Evolutionary conservation across 2,329 filamentous ascomycete species (phyloP).

Genomic region (Sphaerulina vaccinii): DNA sequence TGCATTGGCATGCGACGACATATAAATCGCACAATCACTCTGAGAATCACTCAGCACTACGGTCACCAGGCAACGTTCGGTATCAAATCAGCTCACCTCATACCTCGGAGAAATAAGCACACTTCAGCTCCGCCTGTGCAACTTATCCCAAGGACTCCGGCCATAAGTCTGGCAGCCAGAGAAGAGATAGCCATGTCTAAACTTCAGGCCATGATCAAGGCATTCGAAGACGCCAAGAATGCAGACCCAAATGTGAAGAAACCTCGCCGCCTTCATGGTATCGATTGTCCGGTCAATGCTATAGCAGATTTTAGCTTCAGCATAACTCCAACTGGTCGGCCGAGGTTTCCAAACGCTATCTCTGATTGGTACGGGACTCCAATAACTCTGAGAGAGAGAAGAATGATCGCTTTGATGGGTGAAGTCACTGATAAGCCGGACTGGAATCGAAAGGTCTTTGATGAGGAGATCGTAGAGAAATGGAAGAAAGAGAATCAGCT

Average conservation of each 20-base stretch:
- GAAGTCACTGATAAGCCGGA: conserved; percentile 35
- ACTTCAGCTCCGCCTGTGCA: no score
- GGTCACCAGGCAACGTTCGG: no score
- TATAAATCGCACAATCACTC: neutral
- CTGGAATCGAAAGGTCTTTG: conserved; percentile 33
- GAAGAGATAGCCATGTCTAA: no score
- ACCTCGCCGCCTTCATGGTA: conserved; percentile 9
- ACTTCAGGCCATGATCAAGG: no score
- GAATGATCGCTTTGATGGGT: conserved; percentile 35
- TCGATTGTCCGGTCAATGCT: conserved; percentile 14
- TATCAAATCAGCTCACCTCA: no score
- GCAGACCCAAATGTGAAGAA: neutral
- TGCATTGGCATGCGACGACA: neutral
- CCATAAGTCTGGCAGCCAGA: no score
- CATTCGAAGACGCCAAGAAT: neutral
- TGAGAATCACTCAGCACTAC: no score
- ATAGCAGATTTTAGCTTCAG: conserved; percentile 9
- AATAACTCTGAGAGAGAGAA: conserved; percentile 28
- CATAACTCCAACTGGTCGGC: neutral
- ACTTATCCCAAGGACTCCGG: no score
- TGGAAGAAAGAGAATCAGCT: conserved; percentile 29
- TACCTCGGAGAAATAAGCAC: no score
- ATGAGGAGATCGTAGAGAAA: conserved; percentile 31
- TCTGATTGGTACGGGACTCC: conserved; percentile 20
- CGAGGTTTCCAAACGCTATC: conserved; percentile 28